These are phyloP conservation scores for Breynia disticha DNA, from an alignment of 441 rosid genomes.

Conservation along the genomic window DNA sequence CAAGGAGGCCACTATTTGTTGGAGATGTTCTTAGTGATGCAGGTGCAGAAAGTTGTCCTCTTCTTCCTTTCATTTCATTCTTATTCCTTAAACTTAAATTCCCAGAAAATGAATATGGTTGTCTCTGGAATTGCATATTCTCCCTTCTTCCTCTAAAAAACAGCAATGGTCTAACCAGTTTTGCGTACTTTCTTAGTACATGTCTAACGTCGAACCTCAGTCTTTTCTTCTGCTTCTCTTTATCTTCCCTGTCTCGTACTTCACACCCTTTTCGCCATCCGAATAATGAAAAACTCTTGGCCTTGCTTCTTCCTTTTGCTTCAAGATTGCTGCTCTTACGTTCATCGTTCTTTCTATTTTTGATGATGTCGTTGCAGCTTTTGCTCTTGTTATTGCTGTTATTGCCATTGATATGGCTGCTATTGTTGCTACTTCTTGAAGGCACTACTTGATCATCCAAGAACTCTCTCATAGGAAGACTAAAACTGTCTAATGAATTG, in stretches of 20 bases:
- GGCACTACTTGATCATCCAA: slow-evolving; percentile 26
- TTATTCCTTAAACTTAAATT: slow-evolving; percentile 33
- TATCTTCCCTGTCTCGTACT: slow-evolving; percentile 24
- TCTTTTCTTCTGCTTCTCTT: slow-evolving; percentile 44
- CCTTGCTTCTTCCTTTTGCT: slow-evolving; percentile 30
- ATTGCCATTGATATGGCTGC: neutral
- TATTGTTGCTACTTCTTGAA: slow-evolving; percentile 1
- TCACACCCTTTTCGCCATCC: slow-evolving; percentile 52
- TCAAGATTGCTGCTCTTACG: slow-evolving; percentile 4
- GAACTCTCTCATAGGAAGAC: slow-evolving; percentile 44
- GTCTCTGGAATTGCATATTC: slow-evolving; percentile 32
- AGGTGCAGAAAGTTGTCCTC: slow-evolving; percentile 70
- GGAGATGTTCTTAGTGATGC: slow-evolving; percentile 94
- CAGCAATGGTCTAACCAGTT: slow-evolving; percentile 49
- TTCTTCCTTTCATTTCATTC: slow-evolving; percentile 38
- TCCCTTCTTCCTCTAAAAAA: slow-evolving; percentile 47
- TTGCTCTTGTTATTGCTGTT: slow-evolving; percentile 10
- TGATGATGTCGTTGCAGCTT: neutral
- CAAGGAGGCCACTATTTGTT: slow-evolving; percentile 65
- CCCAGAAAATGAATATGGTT: slow-evolving; percentile 45
- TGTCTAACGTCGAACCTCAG: slow-evolving; percentile 48
- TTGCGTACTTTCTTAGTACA: slow-evolving; percentile 48
- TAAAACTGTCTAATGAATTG: slow-evolving; percentile 53
- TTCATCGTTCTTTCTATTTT: slow-evolving; percentile 7
- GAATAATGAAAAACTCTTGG: slow-evolving; percentile 62